Evolutionary conservation across 352 stramenopile genomes (phyloP), one percentile per base, ranked within the genome.

Genomic region (Plasmopara muralis): DNA sequence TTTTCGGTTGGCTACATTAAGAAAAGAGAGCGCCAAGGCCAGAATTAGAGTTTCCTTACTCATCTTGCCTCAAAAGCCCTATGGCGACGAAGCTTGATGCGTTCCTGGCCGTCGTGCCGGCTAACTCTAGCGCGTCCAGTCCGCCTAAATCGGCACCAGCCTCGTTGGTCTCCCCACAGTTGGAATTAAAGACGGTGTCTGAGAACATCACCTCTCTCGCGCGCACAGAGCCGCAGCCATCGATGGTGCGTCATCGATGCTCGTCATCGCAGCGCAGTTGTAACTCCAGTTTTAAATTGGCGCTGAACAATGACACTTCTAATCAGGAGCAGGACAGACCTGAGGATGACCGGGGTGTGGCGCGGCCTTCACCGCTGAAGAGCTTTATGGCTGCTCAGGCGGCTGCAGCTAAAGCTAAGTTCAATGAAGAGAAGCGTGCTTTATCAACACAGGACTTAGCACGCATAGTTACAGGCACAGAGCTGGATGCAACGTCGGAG

Each of bases 71-170:
- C 47, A 50, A 37, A 39, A 46, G 10, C 43, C 31, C 43, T 45
- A 78, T 81, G 68, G 65, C 67, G 40, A 83, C 57, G 69, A 89
- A 87, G 55, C 72, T 89, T 35, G 85, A 86, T 60, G 79, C 79
- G 35, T 89, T 89, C 65, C 63, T 89, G 57, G 79, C 79, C 43
- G 51, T 77, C 9, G 69, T 89, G 51, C 79, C 79, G 8, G 68
- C 74, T 39, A 89, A 89, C 51, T 68, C 64, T 7, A 59, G 68
- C 43, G 62, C 65, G 6, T 72, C 64, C 15, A 76, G 61, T 14
- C 61, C 70, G 25, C 53, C 50, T 41, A 67, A 66, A 52, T 62
- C 57, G 37, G 53, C 62, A 30, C 51, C 60, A 31, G 57, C 52
- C 4, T 47, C 40, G 6, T 39, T 64, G 15, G 48, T 41, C 10